Percentiles rank a stretch among this genome's conserved stretches.
Evolutionary conservation across 2,329 filamentous ascomycete species (phyloP).

Genomic region (Colletotrichum viniferum): DNA sequence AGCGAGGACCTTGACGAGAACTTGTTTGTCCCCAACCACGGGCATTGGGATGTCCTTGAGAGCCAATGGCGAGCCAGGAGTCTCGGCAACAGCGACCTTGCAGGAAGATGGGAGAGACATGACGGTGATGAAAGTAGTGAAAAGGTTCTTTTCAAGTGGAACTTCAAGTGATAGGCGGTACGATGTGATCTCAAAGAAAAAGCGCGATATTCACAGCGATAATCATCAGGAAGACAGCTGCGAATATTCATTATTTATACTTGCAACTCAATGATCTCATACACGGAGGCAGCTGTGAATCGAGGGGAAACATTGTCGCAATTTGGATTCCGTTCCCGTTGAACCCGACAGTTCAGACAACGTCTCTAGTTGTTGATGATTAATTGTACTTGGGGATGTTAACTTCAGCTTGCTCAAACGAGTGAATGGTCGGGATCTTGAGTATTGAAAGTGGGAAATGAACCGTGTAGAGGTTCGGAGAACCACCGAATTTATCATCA

Average conservation of each 20-base stretch:
- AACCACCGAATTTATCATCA: no score
- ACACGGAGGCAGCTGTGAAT: rapidly evolving
- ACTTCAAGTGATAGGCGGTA: rapidly evolving
- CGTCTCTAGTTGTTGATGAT: no score
- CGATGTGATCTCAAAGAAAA: rapidly evolving
- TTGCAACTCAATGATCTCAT: rapidly evolving
- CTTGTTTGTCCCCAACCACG: constrained; percentile 37
- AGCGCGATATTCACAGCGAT: rapidly evolving
- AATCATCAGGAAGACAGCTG: rapidly evolving
- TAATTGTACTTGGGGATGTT: rapidly evolving
- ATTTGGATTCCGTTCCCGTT: rapidly evolving
- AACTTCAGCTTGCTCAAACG: rapidly evolving
- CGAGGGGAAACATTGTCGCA: no score
- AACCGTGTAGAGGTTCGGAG: no score
- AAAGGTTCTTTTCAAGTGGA: rapidly evolving
- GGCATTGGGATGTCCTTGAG: background rate
- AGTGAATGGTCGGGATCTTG: rapidly evolving
- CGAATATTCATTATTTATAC: no score
- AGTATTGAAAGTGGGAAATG: no score
- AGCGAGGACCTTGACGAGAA: constrained; percentile 74
- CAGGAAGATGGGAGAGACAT: background rate
- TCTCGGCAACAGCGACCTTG: background rate
- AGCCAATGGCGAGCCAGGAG: background rate
- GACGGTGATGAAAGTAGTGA: rapidly evolving
- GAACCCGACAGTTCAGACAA: rapidly evolving